Conservation (phyloP, 2,329 filamentous ascomycete genomes). For the Xylariales sp. region DNA sequence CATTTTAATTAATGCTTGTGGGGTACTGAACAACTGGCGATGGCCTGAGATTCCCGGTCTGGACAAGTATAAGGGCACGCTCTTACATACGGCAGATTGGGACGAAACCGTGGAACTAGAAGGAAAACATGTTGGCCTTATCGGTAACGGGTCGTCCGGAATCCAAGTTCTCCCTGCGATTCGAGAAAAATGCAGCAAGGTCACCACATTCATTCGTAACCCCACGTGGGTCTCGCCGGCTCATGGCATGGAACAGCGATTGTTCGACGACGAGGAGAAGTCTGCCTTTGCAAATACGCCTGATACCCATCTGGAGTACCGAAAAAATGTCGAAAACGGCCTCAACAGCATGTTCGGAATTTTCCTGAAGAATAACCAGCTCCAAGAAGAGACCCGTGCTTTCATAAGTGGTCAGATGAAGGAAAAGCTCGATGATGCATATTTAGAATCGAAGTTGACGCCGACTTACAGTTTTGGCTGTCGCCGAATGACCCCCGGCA, state of each 20-base stretch:
- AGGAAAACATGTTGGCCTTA: slow-evolving; percentile 48
- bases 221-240: slow-evolving; percentile 57
- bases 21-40: slow-evolving; percentile 43
- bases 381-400: slow-evolving; percentile 46
- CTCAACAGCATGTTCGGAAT: slow-evolving; percentile 65
- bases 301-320: slow-evolving; percentile 62
- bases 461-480: slow-evolving; percentile 43
- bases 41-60: slow-evolving; percentile 50
- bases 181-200: slow-evolving; percentile 28
- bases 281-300: slow-evolving; percentile 63
- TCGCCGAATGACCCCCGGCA: slow-evolving; percentile 49
- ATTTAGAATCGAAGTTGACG: slow-evolving; percentile 23
- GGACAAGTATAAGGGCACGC: slow-evolving; percentile 46
- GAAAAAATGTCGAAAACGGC: slow-evolving; percentile 60
- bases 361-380: slow-evolving; percentile 49
- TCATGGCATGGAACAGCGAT: slow-evolving; percentile 59
- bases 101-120: slow-evolving; percentile 42
- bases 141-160: slow-evolving; percentile 48
- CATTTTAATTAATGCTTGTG: slow-evolving; percentile 52
- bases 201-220: slow-evolving; percentile 50
- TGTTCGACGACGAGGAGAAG: slow-evolving; percentile 59
- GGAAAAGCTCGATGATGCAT: slow-evolving; percentile 50
- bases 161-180: slow-evolving; percentile 52
- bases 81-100: slow-evolving; percentile 50
- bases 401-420: slow-evolving; percentile 57